Conservation (phyloP, 1,139 yeast species). For the Candida sp. region DNA sequence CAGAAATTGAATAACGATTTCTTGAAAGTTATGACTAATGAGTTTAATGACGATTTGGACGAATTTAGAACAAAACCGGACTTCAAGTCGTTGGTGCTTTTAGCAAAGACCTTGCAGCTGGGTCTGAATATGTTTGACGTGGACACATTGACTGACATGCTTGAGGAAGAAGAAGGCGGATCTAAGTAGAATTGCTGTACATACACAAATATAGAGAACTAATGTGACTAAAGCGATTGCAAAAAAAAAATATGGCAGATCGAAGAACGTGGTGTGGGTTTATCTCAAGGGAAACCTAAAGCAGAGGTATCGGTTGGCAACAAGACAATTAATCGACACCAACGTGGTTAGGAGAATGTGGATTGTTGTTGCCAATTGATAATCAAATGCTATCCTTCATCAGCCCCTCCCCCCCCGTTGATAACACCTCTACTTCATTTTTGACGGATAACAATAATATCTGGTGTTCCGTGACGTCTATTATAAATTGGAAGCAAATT, state of each 20-base stretch:
- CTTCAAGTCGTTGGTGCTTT: conserved; percentile 61
- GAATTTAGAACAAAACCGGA: conserved; percentile 68
- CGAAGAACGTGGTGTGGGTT: not conserved
- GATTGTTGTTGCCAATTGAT: not conserved
- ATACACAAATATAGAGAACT: too few species aligned
- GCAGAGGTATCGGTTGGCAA: not conserved
- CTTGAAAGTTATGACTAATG: conserved; percentile 58
- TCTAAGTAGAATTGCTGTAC: not conserved
- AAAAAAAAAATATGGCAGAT: not conserved
- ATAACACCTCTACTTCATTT: not conserved
- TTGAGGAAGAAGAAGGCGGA: conserved; percentile 14
- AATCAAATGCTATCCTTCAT: not conserved
- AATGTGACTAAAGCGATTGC: not conserved
- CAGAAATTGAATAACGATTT: conserved; percentile 54
- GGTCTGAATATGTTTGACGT: conserved; percentile 71
- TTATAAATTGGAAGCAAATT: not conserved
- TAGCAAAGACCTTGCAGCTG: conserved; percentile 69
- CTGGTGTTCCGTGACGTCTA: not conserved
- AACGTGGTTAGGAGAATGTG: not conserved
- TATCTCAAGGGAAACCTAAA: not conserved
- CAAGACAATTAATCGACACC: not conserved
- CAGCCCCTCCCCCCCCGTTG: not conserved
- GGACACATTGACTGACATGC: conserved; percentile 54
- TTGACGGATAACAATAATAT: not conserved
- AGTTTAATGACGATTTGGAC: conserved; percentile 67